Conservation (phyloP, 495 filamentous ascomycete species). For the Tuber calosporum region DNA sequence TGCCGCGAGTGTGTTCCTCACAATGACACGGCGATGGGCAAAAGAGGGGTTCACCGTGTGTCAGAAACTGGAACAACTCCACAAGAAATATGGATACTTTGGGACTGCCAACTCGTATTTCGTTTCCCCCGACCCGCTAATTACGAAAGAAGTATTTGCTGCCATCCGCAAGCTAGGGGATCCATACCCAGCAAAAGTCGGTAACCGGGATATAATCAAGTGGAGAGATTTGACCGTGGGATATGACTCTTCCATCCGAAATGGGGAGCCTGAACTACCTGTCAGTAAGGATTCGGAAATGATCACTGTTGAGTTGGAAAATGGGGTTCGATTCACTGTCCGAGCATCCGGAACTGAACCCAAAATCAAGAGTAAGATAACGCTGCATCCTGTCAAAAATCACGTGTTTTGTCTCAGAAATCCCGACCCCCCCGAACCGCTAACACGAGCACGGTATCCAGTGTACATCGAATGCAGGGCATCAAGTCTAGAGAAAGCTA, state of each 20-base stretch:
- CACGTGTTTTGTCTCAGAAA: background rate
- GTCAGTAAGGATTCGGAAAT: conserved; percentile 57
- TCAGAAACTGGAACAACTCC: conserved; percentile 55
- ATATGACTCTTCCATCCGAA: conserved; percentile 54
- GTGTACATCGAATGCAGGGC: conserved; percentile 55
- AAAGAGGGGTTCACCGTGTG: conserved; percentile 53
- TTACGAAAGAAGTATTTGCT: conserved; percentile 52
- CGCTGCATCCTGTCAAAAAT: background rate
- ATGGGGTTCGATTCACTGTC: conserved; percentile 57
- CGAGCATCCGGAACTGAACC: conserved; percentile 66
- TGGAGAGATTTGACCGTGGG: conserved; percentile 66
- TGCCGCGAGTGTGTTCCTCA: conserved; percentile 59
- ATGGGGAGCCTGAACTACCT: conserved; percentile 54
- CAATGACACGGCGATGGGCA: conserved; percentile 51
- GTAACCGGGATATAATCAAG: conserved; percentile 49
- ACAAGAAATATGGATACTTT: conserved; percentile 57
- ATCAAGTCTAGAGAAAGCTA: conserved; percentile 47
- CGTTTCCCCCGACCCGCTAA: conserved; percentile 52
- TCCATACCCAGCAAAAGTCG: conserved; percentile 45
- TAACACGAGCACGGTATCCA: conserved; percentile 25
- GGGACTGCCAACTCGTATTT: conserved; percentile 64
- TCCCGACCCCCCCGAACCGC: conserved; percentile 12
- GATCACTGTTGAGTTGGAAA: conserved; percentile 61
- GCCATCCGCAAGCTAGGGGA: conserved; percentile 48
- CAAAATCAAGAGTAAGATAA: conserved; percentile 54